These are phyloP conservation scores for Backusella morwellensis DNA, from an alignment of 192 early-diverging fungal genomes.

Conservation along the genomic window DNA sequence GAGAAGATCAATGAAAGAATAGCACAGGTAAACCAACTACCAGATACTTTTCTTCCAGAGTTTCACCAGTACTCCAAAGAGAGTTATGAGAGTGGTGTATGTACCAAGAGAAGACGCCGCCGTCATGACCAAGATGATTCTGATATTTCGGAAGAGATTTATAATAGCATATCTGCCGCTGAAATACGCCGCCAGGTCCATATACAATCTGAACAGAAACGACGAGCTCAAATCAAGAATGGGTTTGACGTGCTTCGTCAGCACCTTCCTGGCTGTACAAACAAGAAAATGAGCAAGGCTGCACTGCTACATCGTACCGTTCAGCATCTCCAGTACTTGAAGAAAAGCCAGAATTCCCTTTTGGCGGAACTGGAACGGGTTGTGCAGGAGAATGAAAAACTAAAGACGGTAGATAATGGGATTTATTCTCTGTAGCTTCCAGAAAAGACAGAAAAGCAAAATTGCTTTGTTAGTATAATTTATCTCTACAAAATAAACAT, in stretches of 20 bases:
- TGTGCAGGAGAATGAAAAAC: slow-evolving; percentile 14
- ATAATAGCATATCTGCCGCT: slow-evolving; percentile 10
- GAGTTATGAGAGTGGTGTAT: slow-evolving; percentile 26
- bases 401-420: background rate
- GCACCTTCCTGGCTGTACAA: slow-evolving; percentile 33
- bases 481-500: background rate
- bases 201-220: slow-evolving; percentile 43
- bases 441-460: background rate
- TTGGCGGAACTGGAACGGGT: slow-evolving; percentile 21
- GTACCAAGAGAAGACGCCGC: slow-evolving; percentile 15
- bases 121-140: background rate
- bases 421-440: background rate
- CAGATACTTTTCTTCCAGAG: slow-evolving; percentile 28
- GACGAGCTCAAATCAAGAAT: slow-evolving; percentile 43
- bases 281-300: slow-evolving; percentile 44
- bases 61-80: slow-evolving; percentile 38
- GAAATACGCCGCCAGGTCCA: slow-evolving; percentile 42
- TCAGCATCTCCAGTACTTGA: slow-evolving; percentile 38
- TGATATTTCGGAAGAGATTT: background rate
- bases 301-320: slow-evolving; percentile 38
- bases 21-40: slow-evolving; percentile 27
- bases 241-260: slow-evolving; percentile 39
- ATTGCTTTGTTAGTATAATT: background rate
- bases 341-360: slow-evolving; percentile 29
- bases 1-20: slow-evolving; percentile 26